These are phyloP conservation scores for Lachancea sp. DNA, from an alignment of 805 yeast genomes.

Conservation along the genomic window DNA sequence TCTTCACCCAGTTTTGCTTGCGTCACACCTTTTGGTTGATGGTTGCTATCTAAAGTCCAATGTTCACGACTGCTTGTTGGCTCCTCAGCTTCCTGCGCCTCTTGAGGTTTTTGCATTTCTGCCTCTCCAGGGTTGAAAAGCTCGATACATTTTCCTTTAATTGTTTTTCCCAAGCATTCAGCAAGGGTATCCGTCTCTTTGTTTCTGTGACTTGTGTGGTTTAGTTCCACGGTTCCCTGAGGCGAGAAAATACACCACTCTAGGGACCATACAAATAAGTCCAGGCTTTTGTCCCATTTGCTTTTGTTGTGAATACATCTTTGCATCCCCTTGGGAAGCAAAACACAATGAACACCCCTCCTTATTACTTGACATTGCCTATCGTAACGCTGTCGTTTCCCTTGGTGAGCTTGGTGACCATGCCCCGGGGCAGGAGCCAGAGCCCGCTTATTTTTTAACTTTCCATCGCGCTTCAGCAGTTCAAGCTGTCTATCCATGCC, in stretches of 20 bases:
- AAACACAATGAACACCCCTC: slow-evolving; percentile 60
- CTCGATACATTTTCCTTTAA: slow-evolving; percentile 25
- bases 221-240: slow-evolving; percentile 21
- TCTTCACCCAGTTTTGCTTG: too few species aligned
- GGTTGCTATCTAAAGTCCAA: too few species aligned
- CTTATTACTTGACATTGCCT: slow-evolving; percentile 34
- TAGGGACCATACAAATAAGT: slow-evolving; percentile 68
- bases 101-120: background rate
- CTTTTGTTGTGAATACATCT: slow-evolving; percentile 58
- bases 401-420: slow-evolving; percentile 7
- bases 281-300: slow-evolving; percentile 57
- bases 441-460: slow-evolving; percentile 40
- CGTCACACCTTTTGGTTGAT: too few species aligned
- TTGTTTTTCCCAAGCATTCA: slow-evolving; percentile 30
- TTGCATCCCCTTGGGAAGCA: slow-evolving; percentile 70
- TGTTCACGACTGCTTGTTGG: too few species aligned
- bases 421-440: slow-evolving; percentile 24
- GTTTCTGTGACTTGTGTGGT: slow-evolving; percentile 36
- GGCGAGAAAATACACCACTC: slow-evolving; percentile 52
- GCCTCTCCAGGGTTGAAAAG: slow-evolving; percentile 6
- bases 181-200: slow-evolving; percentile 29
- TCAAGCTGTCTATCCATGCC: slow-evolving; percentile 52
- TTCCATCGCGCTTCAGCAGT: slow-evolving; percentile 49
- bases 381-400: slow-evolving; percentile 12
- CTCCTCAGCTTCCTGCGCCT: slow-evolving; percentile 9